phyloP scores from a whole-genome alignment of 164 flowering plant species.

The Macadamia integrifolia region DNA sequence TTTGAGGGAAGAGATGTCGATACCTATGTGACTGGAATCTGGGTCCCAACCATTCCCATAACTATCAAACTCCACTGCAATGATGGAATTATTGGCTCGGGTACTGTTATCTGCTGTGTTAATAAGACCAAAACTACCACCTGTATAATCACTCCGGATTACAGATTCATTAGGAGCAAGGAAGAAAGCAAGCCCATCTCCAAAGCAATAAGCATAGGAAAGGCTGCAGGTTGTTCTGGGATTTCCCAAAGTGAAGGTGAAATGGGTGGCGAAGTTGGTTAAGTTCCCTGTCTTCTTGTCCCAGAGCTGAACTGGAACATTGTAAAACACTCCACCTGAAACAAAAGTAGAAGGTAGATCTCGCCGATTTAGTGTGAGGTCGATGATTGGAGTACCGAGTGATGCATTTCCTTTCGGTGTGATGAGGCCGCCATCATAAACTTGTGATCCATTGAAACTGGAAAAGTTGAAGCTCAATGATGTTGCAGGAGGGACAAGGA shows the following conservation, averaged over 20 bases:
- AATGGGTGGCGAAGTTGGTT: slow-evolving; percentile 42
- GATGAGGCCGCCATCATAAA: no score
- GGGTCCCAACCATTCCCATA: slow-evolving; percentile 23
- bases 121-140: slow-evolving; percentile 14
- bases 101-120: neutral
- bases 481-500: no score
- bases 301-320: slow-evolving; percentile 32
- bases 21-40: slow-evolving; percentile 21
- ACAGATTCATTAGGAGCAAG: slow-evolving; percentile 20
- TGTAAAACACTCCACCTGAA: slow-evolving; percentile 29
- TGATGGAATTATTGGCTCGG: slow-evolving; percentile 2
- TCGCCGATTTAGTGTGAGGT: no score
- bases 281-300: slow-evolving; percentile 24
- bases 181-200: slow-evolving; percentile 47
- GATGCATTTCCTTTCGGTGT: no score
- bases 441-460: no score
- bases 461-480: no score
- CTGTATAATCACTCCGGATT: neutral
- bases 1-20: slow-evolving; percentile 19
- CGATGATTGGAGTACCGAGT: no score
- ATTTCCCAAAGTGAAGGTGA: slow-evolving; percentile 33
- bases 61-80: slow-evolving; percentile 26
- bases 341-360: no score
- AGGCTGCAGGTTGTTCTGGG: neutral
- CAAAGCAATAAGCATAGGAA: neutral